phyloP scores from a whole-genome alignment of 202 grass and related monocot species.

The Tripidium arundinaceum region DNA sequence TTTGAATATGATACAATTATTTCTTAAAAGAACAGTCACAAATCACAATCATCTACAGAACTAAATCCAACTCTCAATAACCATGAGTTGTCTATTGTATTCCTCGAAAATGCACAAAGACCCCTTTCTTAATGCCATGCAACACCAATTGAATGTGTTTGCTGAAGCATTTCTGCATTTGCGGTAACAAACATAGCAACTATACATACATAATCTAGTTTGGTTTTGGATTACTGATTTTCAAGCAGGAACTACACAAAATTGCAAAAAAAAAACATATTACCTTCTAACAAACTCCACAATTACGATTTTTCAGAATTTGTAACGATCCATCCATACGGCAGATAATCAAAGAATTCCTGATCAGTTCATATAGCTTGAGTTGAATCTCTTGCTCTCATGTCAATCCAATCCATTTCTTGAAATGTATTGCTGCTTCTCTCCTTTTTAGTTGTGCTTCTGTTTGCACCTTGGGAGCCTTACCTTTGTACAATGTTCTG shows the following conservation, averaged over 20 bases:
- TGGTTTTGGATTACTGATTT: background rate
- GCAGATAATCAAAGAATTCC: background rate
- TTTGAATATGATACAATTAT: background rate
- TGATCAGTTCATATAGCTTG: background rate
- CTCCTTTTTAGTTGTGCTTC: conserved; percentile 87
- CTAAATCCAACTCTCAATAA: background rate
- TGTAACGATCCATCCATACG: conserved; percentile 12
- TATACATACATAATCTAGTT: conserved; percentile 1
- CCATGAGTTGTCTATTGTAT: background rate
- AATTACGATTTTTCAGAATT: background rate
- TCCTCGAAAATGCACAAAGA: background rate
- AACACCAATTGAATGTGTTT: background rate
- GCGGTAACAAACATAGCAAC: background rate
- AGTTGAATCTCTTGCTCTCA: conserved; percentile 26
- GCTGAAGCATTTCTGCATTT: background rate
- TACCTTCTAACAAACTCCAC: conserved; percentile 2
- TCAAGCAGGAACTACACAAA: background rate
- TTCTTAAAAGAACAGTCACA: background rate
- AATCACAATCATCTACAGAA: background rate
- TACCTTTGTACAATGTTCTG: conserved; percentile 70
- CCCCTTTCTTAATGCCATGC: background rate
- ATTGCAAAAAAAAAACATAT: background rate
- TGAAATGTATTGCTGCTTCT: conserved; percentile 77
- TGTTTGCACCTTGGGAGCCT: conserved; percentile 75
- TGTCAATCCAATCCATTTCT: conserved; percentile 82